These are phyloP conservation scores for Pseudonitzschia delicatissima DNA, from an alignment of 108 stramenopile genomes.

Conservation along the genomic window DNA sequence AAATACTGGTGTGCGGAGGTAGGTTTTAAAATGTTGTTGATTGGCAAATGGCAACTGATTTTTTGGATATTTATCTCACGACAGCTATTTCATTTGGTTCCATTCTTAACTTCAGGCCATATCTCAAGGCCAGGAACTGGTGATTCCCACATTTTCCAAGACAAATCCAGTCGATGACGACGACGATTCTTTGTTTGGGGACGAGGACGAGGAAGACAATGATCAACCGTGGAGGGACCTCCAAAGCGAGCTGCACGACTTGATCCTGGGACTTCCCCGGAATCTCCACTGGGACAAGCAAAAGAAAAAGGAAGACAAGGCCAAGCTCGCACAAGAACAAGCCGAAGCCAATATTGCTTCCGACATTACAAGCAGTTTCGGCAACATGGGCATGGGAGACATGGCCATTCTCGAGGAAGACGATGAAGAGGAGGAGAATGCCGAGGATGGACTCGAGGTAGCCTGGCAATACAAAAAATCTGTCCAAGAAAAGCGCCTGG, in stretches of 20 bases:
- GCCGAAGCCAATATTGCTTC: background rate
- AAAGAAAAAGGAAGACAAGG: slow-evolving; percentile 17
- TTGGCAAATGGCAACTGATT: background rate
- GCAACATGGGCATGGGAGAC: background rate
- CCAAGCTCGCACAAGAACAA: background rate
- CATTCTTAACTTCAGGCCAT: slow-evolving; percentile 25
- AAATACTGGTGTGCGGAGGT: slow-evolving; percentile 85
- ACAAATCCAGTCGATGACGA: background rate
- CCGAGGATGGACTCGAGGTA: slow-evolving; percentile 64
- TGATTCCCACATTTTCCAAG: slow-evolving; percentile 22
- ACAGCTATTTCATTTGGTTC: background rate
- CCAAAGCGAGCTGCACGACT: slow-evolving; percentile 17
- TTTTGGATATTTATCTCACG: background rate
- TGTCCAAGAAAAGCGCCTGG: slow-evolving; percentile 65
- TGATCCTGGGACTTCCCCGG: slow-evolving; percentile 49
- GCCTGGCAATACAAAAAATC: slow-evolving; percentile 87
- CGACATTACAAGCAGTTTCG: slow-evolving; percentile 17
- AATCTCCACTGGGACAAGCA: slow-evolving; percentile 79
- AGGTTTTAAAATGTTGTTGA: slow-evolving; percentile 1
- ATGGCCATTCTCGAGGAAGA: slow-evolving; percentile 36
- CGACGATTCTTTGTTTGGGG: background rate
- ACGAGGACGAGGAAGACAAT: background rate
- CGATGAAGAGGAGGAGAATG: slow-evolving; percentile 26
- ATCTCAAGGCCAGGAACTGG: slow-evolving; percentile 38
- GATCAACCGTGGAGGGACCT: background rate